Evolutionary conservation across 176 grass and related monocot species (phyloP).

Genomic region (Metroxylon sagu): DNA sequence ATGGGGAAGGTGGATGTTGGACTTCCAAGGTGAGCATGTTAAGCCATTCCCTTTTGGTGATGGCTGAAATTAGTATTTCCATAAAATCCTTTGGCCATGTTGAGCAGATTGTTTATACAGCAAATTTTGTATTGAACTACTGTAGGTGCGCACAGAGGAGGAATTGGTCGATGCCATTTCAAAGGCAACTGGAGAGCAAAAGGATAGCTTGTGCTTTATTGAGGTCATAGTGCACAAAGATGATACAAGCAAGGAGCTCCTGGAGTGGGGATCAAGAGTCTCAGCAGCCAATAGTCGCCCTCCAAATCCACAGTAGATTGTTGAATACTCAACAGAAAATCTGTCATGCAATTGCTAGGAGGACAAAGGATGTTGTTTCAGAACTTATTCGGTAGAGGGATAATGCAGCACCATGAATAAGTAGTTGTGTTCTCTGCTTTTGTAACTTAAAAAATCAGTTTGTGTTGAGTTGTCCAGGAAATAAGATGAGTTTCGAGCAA

Average conservation of each 20-base stretch:
- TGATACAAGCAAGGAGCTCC: slow-evolving; percentile 3
- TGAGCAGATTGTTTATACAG: background rate
- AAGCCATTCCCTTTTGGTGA: too few species aligned
- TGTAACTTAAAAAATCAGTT: too few species aligned
- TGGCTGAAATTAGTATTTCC: too few species aligned
- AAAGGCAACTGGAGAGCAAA: slow-evolving; percentile 1
- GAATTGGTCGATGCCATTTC: slow-evolving; percentile 3
- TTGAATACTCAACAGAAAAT: too few species aligned
- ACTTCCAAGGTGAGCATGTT: background rate
- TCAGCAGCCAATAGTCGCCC: background rate
- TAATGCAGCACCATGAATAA: too few species aligned
- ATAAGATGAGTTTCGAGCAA: too few species aligned
- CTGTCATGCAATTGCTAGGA: too few species aligned
- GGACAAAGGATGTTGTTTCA: too few species aligned
- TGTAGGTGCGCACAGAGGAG: slow-evolving; percentile 8
- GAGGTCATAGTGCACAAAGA: slow-evolving; percentile 11
- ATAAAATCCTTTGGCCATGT: background rate
- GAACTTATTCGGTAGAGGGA: too few species aligned
- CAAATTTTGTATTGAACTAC: background rate
- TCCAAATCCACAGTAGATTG: slow-evolving; percentile 6
- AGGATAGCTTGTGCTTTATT: background rate
- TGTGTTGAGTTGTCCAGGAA: too few species aligned
- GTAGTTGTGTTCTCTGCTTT: too few species aligned
- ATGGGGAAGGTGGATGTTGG: background rate
- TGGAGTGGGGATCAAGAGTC: slow-evolving; percentile 4